Evolutionary conservation across 345 rosid genomes (phyloP).

Genomic region (Eutrema heterophyllum): DNA sequence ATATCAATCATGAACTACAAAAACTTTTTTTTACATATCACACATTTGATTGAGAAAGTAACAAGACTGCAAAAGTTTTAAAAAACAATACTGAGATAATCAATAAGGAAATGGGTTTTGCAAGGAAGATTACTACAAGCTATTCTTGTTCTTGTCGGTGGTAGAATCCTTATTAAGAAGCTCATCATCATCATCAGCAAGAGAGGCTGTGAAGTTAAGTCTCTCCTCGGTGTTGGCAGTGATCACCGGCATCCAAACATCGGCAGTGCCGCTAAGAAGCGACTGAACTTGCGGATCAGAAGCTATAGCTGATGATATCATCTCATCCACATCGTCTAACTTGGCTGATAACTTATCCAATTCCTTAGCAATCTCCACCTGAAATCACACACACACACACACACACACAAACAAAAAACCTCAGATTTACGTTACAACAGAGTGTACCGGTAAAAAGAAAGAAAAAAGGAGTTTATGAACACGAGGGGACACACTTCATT

Average conservation of each 20-base stretch:
- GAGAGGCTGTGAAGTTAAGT: constrained; percentile 51
- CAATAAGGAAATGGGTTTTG: not conserved
- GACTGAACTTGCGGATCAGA: constrained; percentile 71
- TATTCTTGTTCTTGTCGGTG: not conserved
- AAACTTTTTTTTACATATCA: not conserved
- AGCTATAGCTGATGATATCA: constrained; percentile 69
- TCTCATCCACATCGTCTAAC: constrained; percentile 72
- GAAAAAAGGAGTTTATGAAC: not conserved
- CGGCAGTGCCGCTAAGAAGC: constrained; percentile 70
- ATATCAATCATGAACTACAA: not conserved
- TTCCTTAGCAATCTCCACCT: constrained; percentile 79
- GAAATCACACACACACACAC: not conserved
- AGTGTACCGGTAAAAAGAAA: not conserved
- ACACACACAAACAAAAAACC: not conserved
- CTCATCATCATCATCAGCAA: constrained; percentile 8
- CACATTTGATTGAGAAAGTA: not conserved
- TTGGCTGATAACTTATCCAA: constrained; percentile 78
- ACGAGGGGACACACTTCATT: constrained; percentile 42
- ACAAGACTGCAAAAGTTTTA: not conserved
- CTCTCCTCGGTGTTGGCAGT: constrained; percentile 71
- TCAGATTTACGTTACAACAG: not conserved
- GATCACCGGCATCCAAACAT: constrained; percentile 83
- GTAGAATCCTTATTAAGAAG: constrained; percentile 5
- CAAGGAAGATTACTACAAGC: constrained; percentile 1
- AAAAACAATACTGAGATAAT: not conserved